Conservation (phyloP, 164 flowering plant species). For the Vitis rupestris region DNA sequence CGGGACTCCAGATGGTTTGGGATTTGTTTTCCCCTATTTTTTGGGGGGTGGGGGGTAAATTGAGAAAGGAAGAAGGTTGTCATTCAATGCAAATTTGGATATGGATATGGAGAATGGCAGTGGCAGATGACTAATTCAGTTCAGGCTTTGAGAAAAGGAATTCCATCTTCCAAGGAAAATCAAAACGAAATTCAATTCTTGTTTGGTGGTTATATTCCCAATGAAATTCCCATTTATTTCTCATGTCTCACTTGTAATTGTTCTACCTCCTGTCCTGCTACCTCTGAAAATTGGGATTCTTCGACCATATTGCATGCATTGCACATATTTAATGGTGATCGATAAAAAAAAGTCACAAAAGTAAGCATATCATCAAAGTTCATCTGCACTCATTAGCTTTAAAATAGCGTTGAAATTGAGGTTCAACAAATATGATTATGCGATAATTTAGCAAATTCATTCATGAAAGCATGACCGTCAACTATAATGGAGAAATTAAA, state of each 20-base stretch:
- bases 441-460: too few relatives aligned
- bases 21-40: neutral
- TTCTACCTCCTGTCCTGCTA: too few relatives aligned
- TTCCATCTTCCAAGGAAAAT: conserved; percentile 12
- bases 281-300: too few relatives aligned
- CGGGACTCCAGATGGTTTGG: neutral
- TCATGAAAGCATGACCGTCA: too few relatives aligned
- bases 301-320: too few relatives aligned
- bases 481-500: too few relatives aligned
- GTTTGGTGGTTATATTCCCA: conserved; percentile 12
- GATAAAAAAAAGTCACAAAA: too few relatives aligned
- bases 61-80: neutral
- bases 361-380: too few relatives aligned
- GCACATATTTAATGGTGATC: too few relatives aligned
- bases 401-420: too few relatives aligned
- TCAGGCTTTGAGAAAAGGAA: conserved; percentile 26
- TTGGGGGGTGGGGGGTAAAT: neutral
- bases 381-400: too few relatives aligned
- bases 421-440: too few relatives aligned
- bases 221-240: conserved; percentile 9
- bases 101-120: neutral
- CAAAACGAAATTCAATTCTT: neutral
- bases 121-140: neutral
- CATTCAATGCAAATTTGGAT: neutral
- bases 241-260: neutral